Evolutionary conservation across 805 yeast genomes (phyloP).

Genomic region (Torulaspora indica): DNA sequence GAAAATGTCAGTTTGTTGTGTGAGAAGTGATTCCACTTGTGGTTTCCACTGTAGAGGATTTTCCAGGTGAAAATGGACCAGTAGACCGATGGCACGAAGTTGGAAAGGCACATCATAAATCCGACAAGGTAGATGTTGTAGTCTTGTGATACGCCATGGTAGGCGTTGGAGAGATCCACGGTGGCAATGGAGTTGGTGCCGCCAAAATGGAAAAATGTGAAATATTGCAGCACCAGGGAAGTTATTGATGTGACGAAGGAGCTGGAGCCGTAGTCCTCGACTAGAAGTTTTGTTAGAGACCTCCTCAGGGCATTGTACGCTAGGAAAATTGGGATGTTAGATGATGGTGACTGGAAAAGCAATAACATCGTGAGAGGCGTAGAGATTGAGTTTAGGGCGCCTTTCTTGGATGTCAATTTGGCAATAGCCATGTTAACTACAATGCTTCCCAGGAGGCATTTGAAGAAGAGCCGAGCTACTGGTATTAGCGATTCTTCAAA

Average conservation of each 20-base stretch:
- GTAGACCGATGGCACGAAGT: slow-evolving; percentile 79
- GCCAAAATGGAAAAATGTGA: slow-evolving; percentile 81
- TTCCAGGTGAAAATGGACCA: slow-evolving; percentile 52
- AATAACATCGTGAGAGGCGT: slow-evolving; percentile 39
- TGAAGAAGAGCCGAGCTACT: slow-evolving; percentile 36
- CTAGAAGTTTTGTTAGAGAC: slow-evolving; percentile 10
- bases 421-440: slow-evolving; percentile 31
- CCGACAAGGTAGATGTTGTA: slow-evolving; percentile 74
- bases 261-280: slow-evolving; percentile 9
- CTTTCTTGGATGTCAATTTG: slow-evolving; percentile 11
- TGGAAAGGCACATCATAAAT: slow-evolving; percentile 69
- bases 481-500: slow-evolving; percentile 35
- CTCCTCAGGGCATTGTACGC: slow-evolving; percentile 33
- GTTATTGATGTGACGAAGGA: slow-evolving; percentile 13
- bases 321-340: slow-evolving; percentile 47
- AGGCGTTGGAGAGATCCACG: slow-evolving; percentile 84
- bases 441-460: slow-evolving; percentile 34
- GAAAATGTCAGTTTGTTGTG: slow-evolving; percentile 31
- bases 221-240: slow-evolving; percentile 57
- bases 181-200: slow-evolving; percentile 91
- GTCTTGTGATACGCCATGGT: slow-evolving; percentile 68
- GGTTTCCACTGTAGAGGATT: slow-evolving; percentile 8
- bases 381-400: slow-evolving; percentile 14
- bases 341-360: slow-evolving; percentile 47
- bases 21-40: slow-evolving; percentile 18